phyloP scores from a whole-genome alignment of 176 grass and related monocot species.

The Canna indica region DNA sequence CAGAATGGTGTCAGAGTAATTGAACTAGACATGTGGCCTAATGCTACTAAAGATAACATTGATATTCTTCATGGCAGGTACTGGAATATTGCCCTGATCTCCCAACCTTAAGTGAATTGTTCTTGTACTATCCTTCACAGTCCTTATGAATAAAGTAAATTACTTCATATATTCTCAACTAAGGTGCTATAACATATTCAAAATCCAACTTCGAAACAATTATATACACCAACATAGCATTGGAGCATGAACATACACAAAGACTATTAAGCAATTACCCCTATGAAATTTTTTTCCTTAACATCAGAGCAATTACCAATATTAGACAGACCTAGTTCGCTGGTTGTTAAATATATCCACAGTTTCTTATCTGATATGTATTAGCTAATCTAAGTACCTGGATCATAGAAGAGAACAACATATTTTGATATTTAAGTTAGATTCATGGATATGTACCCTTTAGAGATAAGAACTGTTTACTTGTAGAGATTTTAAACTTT shows the following conservation, averaged over 20 bases:
- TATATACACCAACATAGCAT: no score
- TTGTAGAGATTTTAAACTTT: no score
- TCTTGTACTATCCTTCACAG: neutral
- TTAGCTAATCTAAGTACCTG: neutral
- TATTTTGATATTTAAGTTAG: no score
- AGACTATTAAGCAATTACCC: no score
- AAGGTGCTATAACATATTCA: no score
- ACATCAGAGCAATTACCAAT: no score
- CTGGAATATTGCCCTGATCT: neutral
- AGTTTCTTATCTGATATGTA: neutral
- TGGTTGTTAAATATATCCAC: neutral
- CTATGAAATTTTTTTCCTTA: no score
- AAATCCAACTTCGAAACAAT: no score
- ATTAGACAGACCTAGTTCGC: neutral
- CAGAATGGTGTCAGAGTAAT: constrained; percentile 85
- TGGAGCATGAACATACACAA: neutral
- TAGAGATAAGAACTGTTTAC: neutral
- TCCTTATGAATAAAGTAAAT: neutral
- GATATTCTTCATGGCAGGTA: constrained; percentile 96
- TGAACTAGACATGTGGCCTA: constrained; percentile 97
- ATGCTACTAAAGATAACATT: constrained; percentile 86
- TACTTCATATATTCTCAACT: no score
- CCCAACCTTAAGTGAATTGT: neutral
- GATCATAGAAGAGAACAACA: neutral
- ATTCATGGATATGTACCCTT: neutral